Evolutionary conservation across 352 stramenopile species (phyloP), one percentile per base, ranked within the genome.

Genomic region (Phytophthora rubi): DNA sequence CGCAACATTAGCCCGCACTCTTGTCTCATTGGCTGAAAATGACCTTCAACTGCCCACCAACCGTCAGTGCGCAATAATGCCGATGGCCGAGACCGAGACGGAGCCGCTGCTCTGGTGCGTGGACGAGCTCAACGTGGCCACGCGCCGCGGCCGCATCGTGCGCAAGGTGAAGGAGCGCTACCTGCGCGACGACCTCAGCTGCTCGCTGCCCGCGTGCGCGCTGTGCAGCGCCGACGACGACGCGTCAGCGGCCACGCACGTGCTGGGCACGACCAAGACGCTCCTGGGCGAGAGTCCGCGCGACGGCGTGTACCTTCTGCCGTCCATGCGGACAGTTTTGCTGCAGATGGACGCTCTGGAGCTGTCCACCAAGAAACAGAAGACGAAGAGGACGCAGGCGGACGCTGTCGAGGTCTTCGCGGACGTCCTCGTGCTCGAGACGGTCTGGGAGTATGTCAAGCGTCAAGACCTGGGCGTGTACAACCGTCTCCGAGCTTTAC

Each of bases 331-430:
- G 77, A 86, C 97, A 12, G 82, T 96, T 65, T 66, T 97, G n/a
- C 75, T 87, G 44, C 91, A 98, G 71, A 96, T 97, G 75, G 92
- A 98, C 70, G 71, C 92, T 70, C 76, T 98, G 35, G 91, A 98
- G 70, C 88, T 94, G 52, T 91, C 84, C 0, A 82, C 82, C 42
- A 86, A 84, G 52, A 85, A 87, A 21, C 81, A 92, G 55, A 81
- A 92, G 42, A 18, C 52, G 66, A 76, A 23, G 48, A 51, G 57
- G 48, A 73, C 58, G 33, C 30, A 45, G 7, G 8, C 16, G 42
- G 47, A 49, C 33, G 16, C 42, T 21, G 42, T 18, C 4, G 70
- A 93, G 59, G 73, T 90, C 16, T 92, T 92, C 65, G 81, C 81
- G 15, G 87, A 97, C 65, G 80, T 98, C 16, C 85, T 99, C 45